Base-by-base conservation (phyloP, 352 stramenopile species). In the Globisporangium mamillatum region DNA sequence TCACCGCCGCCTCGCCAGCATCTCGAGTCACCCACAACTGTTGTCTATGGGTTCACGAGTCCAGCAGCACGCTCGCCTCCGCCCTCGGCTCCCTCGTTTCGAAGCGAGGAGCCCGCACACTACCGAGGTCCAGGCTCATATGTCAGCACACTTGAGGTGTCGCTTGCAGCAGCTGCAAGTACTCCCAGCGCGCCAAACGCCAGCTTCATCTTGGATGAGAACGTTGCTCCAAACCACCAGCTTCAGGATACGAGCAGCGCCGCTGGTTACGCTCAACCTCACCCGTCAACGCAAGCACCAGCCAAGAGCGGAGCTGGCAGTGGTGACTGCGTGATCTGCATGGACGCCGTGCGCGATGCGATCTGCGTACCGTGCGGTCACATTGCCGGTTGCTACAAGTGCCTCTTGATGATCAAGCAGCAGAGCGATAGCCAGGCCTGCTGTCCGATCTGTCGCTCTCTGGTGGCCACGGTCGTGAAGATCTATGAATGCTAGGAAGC, bases 361-460 rank as follows among this genome's bases (percentile, higher is more conserved):
- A 75, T 87, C 18, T 86, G 79, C 60, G 72, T 82, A 16, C 81
- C 79, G 25, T 90, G 79, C 27, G 81, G 81, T 6, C 81, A 90
- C 69, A 69, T 82, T 41, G 77, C 79, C 1, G 79, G 76, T 10
- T 90, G 81, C 53, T 64, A 76, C 58, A 24, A 59, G 0, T 90
- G 81, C 27, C 69, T 90, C 59, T 58, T 66, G 10, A 72, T 53
- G 24, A 75, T 86, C 44, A 80, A 81, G 66, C 72, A 68, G 14
- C 58, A 69, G 41, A 66, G 44, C 44, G 32, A 24, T 24, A 72
- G 66, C 5, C 71, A 57, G 0, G 67, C 72, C n/a, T 64, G 56
- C 20, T 90, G 81, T 44, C 79, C 81, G 12, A 82, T 82, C 22
- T 88, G 81, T 67, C 78, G 81, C 22, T 44, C 27, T 32, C 27